Evolutionary conservation across 179 eudicot genomes (phyloP).

Genomic region (Spinacia oleracea): DNA sequence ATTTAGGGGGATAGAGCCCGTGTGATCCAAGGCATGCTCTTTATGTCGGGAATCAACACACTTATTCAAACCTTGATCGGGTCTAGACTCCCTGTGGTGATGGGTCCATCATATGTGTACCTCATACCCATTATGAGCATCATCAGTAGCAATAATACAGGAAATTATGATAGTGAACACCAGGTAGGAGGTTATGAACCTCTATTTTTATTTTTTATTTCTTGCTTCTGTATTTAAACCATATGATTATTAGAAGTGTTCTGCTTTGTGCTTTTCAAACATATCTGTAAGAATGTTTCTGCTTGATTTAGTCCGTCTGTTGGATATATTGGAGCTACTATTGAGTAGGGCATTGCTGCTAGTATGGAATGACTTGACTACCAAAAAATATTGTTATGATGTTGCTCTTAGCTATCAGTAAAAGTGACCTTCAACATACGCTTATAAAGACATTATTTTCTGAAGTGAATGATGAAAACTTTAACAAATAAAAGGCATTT

Average conservation of each 20-base stretch:
- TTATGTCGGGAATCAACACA: conserved; percentile 87
- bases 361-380: background rate
- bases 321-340: background rate
- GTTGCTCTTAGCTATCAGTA: background rate
- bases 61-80: conserved; percentile 86
- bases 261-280: background rate
- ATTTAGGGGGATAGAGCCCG: conserved; percentile 87
- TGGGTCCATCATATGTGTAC: conserved; percentile 94
- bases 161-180: conserved; percentile 50
- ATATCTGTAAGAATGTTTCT: background rate
- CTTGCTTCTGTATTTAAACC: background rate
- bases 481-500: background rate
- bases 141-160: conserved; percentile 47
- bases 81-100: conserved; percentile 89
- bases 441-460: background rate
- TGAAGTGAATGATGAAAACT: background rate
- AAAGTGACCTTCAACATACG: background rate
- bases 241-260: background rate
- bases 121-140: conserved; percentile 58
- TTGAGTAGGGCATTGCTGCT: background rate
- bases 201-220: background rate
- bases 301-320: background rate
- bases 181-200: conserved; percentile 46
- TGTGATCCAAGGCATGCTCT: conserved; percentile 78
- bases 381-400: no score